Conservation (phyloP, 176 grass and related monocot species). For the Pharus latifolius region DNA sequence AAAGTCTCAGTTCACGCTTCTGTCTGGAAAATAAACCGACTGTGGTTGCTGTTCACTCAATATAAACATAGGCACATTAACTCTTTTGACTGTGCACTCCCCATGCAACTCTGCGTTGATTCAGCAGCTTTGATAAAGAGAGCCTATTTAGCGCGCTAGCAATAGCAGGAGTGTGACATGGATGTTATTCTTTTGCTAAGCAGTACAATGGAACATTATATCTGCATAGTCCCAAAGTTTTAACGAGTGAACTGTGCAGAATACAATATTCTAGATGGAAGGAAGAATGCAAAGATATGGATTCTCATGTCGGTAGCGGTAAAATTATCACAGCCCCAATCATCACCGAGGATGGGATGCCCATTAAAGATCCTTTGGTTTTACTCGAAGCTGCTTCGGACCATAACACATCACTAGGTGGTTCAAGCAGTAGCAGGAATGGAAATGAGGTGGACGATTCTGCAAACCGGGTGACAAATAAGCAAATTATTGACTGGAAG, state of each 20-base stretch:
- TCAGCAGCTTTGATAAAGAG: no score
- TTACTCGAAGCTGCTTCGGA: conserved; percentile 58
- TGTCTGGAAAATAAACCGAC: neutral
- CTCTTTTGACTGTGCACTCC: no score
- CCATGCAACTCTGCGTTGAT: neutral
- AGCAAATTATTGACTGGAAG: conserved; percentile 74
- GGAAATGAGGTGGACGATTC: conserved; percentile 3
- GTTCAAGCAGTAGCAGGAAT: neutral
- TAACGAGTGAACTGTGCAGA: conserved; percentile 12
- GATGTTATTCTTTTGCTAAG: neutral
- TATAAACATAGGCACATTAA: neutral
- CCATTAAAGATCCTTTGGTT: conserved; percentile 74
- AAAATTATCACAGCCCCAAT: conserved; percentile 78
- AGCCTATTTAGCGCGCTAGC: neutral
- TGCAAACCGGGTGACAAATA: conserved; percentile 14
- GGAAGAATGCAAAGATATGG: conserved; percentile 68
- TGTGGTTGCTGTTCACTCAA: neutral
- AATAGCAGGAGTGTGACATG: neutral
- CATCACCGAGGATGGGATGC: conserved; percentile 67
- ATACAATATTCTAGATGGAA: conserved; percentile 79
- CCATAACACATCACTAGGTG: neutral
- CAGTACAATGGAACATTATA: neutral
- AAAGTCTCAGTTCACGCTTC: neutral
- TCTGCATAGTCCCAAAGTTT: neutral
- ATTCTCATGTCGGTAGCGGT: conserved; percentile 71